Base-by-base conservation (phyloP, 2,329 filamentous ascomycete species). In the Pseudocercospora macadamiae region DNA sequence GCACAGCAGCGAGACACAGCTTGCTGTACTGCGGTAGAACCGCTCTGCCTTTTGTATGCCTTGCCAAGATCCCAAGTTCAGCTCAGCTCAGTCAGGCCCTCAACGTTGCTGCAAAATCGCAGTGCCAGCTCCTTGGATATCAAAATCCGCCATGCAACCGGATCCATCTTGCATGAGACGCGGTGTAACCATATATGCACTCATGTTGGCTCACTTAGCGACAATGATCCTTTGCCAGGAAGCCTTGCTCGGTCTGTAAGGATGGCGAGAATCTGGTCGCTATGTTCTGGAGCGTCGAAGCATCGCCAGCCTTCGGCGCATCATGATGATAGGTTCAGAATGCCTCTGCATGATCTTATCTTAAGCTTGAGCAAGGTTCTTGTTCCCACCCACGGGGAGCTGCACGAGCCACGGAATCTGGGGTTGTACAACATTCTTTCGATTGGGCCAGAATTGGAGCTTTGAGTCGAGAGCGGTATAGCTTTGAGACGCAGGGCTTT, bases 321-420 rank as follows among this genome's bases (percentile, higher is more conserved):
- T 23, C n/a, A 14, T 19, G 7, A 6, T 14, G 42, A 28, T 47
- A 47, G 42, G 42, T 23, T 16, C 42, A 26, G 4, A 47, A 3
- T 14, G 1, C 6, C 23, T 23, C 42, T 23, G n/a, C 23, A 21
- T 10, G n/a, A 26, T 14, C 42, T 47, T 47, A 47, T 47, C 42
- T 47, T 28, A n/a, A 47, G 42, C 42, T 47, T 47, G 23, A n/a
- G 42, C 42, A 47, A 7, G 21, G 23, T 47, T 47, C 42, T 47
- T 47, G 42, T 23, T 28, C 42, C 26, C 23, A 21, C 23, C 42
- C 21, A 12, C 23, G 14, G 21, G 14, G 4, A n/a, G 42, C 42
- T 47, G 42, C 42, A 47, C 23, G 19, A 47, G 42, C 42, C 21
- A n/a, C 9, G 19, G 26, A 23, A n/a, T 26, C 21, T 47, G 12